A percentile compares a stretch with the other conserved stretches of the same genome.
Conservation (phyloP, 148 eudicot species). For the Rhododendron williamsianum region DNA sequence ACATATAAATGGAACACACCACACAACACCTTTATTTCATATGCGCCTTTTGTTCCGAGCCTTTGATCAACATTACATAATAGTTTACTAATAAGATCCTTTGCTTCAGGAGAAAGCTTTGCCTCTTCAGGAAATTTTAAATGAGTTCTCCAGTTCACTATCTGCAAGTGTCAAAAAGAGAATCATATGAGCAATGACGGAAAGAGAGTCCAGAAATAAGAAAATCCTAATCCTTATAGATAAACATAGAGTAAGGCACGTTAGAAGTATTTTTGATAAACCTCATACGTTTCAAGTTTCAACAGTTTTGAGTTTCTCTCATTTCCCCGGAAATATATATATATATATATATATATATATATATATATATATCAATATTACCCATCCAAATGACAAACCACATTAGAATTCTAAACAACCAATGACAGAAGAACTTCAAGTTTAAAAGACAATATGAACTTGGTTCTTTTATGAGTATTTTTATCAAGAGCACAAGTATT, state of each 20-base stretch:
- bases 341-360: too few species aligned
- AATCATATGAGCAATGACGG: background rate
- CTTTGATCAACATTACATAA: constrained; percentile 88
- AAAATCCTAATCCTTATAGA: background rate
- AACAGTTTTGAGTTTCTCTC: background rate
- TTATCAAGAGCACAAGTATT: background rate
- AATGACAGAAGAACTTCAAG: background rate
- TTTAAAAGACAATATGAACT: background rate
- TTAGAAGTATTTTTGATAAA: background rate
- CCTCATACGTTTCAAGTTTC: background rate
- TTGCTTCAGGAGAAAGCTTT: constrained; percentile 91
- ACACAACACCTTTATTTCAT: constrained; percentile 81
- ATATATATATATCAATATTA: background rate
- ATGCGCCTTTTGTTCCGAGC: constrained; percentile 91
- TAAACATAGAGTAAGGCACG: background rate
- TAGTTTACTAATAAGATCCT: constrained; percentile 86
- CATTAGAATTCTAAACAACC: background rate
- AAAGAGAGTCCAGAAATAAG: background rate
- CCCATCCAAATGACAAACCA: background rate
- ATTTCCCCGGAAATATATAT: background rate
- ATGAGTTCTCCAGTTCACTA: constrained; percentile 97
- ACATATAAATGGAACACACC: constrained; percentile 13
- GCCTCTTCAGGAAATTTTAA: constrained; percentile 97
- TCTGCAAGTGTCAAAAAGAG: constrained; percentile 37
- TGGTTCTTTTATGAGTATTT: background rate